Conservation (phyloP, 352 stramenopile genomes). For the Blastocystis sp. region DNA sequence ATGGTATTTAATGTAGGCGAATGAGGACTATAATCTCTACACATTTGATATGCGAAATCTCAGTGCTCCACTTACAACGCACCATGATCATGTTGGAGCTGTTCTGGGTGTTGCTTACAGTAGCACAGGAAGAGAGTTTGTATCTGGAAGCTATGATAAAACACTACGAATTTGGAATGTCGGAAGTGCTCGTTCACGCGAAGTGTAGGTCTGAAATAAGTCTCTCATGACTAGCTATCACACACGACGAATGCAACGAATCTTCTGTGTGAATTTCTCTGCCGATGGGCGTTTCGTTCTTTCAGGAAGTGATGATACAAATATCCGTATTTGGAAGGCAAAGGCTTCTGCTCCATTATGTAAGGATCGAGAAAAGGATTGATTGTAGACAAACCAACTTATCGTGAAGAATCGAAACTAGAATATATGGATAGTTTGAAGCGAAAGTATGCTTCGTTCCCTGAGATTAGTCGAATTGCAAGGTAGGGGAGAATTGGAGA, state of each 20-base stretch:
- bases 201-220: slow-evolving; percentile 67
- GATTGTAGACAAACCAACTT: slow-evolving; percentile 66
- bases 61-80: slow-evolving; percentile 78
- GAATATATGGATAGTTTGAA: slow-evolving; percentile 93
- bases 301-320: slow-evolving; percentile 95
- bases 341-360: slow-evolving; percentile 84
- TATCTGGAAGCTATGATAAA: slow-evolving; percentile 91
- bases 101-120: slow-evolving; percentile 94
- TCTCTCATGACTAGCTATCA: slow-evolving; percentile 75
- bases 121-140: slow-evolving; percentile 93
- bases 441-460: slow-evolving; percentile 83
- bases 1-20: slow-evolving; percentile 70
- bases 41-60: slow-evolving; percentile 99
- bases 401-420: slow-evolving; percentile 79
- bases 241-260: slow-evolving; percentile 95
- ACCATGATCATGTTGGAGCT: slow-evolving; percentile 94
- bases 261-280: slow-evolving; percentile 81
- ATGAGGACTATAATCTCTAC: slow-evolving; percentile 97
- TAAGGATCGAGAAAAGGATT: slow-evolving; percentile 71
- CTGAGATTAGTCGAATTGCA: slow-evolving; percentile 84
- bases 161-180: slow-evolving; percentile 93
- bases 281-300: slow-evolving; percentile 88
- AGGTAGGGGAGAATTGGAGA: slow-evolving; percentile 69
- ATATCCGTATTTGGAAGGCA: slow-evolving; percentile 97
- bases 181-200: slow-evolving; percentile 74